Evolutionary conservation across 768 basidiomycete genomes (phyloP), one percentile per base, ranked within the genome.

Genomic region (Coprinopsis strossmayeri): DNA sequence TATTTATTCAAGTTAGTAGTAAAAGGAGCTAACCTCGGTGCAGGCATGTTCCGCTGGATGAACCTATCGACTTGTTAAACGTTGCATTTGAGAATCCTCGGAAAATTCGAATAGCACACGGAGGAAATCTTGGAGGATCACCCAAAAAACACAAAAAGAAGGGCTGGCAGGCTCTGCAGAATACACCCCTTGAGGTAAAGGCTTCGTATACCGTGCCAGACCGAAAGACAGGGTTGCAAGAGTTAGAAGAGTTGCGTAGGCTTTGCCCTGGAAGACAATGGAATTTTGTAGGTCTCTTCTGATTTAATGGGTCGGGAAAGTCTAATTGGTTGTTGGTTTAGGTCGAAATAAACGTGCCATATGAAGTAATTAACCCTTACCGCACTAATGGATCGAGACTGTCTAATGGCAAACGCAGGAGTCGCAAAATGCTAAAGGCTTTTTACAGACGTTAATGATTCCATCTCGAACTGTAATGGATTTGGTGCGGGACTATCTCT

Each of bases 31-130:
- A 26, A 23, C 48, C 20, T 30, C 34, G 45, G 34, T 39, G 20
- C 52, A 94, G 92, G 50, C 78, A 90, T 61, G 61, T 92, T 27
- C 82, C 88, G 9, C 43, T 67, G 15, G 71, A 79, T 38, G 92
- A 96, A 60, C 87, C 91, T 0, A 91, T 97, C 44, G 94, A 97
- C 59, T 69, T 97, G 1, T 70, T 97, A 5, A 96, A 96, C 57
- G 91, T 97, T 3, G 90, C 91, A 1, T 97, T 97, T 55, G 92
- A 97, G 61, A 96, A 96, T 59, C 92, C 92, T n/a, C 78, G 91
- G 4, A 86, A 87, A 58, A 66, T 87, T 12, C 70, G 69, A 38
- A 60, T 72, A 2, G 69, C 74, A 51, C 52, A 66, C 18, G 70
- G 72, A 41, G 73, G 76, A 11, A 78, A 79, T 52, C 51, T 63